Evolutionary conservation across 1,284 basidiomycete genomes (phyloP).

Genomic region (Naganishia sp.): DNA sequence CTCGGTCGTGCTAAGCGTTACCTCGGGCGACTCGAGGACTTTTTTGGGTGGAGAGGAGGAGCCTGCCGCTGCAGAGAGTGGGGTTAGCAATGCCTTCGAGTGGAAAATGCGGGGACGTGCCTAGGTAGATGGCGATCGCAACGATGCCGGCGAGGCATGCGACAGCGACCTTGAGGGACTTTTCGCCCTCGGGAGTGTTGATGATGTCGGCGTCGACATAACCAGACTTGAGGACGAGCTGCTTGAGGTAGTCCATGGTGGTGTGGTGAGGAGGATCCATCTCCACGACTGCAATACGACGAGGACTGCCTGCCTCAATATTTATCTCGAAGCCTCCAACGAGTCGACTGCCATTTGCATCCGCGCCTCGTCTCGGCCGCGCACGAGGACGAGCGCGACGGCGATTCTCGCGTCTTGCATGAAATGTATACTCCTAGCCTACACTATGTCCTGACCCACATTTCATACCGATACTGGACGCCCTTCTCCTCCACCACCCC

Average conservation of each 20-base stretch:
- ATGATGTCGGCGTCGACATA: slow-evolving; percentile 16
- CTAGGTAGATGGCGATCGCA: slow-evolving; percentile 19
- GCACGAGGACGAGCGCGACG: neutral
- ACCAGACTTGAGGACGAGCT: slow-evolving; percentile 15
- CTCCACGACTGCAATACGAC: neutral
- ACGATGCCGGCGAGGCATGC: slow-evolving; percentile 20
- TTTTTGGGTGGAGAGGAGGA: slow-evolving; percentile 13
- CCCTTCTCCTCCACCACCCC: slow-evolving; percentile 79
- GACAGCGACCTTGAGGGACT: slow-evolving; percentile 29
- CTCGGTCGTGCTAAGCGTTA: slow-evolving; percentile 25
- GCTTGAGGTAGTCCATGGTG: slow-evolving; percentile 24
- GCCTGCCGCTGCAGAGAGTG: neutral
- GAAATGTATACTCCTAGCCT: neutral
- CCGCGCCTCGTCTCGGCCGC: slow-evolving; percentile 1
- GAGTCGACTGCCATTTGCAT: neutral
- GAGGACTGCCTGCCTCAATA: neutral
- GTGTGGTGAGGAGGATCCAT: neutral
- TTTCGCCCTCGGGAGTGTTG: slow-evolving; percentile 22
- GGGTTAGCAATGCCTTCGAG: neutral
- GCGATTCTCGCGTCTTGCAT: neutral
- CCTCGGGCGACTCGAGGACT: slow-evolving; percentile 12
- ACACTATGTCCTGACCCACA: slow-evolving; percentile 67
- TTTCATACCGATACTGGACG: slow-evolving; percentile 82
- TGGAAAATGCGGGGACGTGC: neutral
- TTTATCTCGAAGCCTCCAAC: slow-evolving; percentile 1